phyloP scores from a whole-genome alignment of 441 rosid species.

The Brassica hybrid region DNA sequence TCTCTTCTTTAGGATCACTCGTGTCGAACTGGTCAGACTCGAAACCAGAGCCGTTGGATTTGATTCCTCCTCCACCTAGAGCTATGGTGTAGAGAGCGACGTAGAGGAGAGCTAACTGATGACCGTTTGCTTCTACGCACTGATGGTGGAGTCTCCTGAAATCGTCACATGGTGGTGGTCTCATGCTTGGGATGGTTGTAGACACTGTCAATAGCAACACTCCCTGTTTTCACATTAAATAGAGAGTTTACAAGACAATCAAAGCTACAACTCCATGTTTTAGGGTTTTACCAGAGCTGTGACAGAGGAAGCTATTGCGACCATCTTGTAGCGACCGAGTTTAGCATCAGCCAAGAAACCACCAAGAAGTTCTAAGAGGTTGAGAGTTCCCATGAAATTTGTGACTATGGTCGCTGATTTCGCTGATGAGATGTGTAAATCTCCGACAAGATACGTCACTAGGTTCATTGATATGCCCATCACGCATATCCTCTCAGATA shows the following conservation, averaged over 20 bases:
- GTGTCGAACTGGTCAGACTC: slow-evolving; percentile 87
- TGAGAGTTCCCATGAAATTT: slow-evolving; percentile 90
- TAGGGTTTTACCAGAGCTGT: slow-evolving; percentile 61
- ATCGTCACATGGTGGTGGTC: slow-evolving; percentile 74
- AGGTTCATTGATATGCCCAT: slow-evolving; percentile 91
- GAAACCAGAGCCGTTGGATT: slow-evolving; percentile 87
- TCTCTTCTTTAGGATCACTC: slow-evolving; percentile 77
- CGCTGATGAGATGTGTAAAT: slow-evolving; percentile 80
- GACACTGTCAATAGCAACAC: slow-evolving; percentile 66
- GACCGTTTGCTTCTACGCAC: slow-evolving; percentile 71
- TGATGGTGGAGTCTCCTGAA: slow-evolving; percentile 57
- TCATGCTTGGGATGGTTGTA: slow-evolving; percentile 70
- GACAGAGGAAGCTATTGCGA: slow-evolving; percentile 62
- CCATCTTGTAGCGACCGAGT: slow-evolving; percentile 82
- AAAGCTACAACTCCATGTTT: background rate
- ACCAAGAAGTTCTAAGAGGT: slow-evolving; percentile 82
- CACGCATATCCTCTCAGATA: slow-evolving; percentile 85
- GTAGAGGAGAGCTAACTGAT: slow-evolving; percentile 72
- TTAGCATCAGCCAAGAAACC: slow-evolving; percentile 95
- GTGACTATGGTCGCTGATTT: slow-evolving; percentile 82
- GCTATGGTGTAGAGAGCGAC: slow-evolving; percentile 84
- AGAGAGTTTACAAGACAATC: background rate
- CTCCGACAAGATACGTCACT: slow-evolving; percentile 81
- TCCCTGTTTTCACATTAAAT: slow-evolving; percentile 53
- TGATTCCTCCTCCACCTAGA: slow-evolving; percentile 90